Conservation (phyloP, 2,329 filamentous ascomycete genomes). For the Fusarium virguliforme region DNA sequence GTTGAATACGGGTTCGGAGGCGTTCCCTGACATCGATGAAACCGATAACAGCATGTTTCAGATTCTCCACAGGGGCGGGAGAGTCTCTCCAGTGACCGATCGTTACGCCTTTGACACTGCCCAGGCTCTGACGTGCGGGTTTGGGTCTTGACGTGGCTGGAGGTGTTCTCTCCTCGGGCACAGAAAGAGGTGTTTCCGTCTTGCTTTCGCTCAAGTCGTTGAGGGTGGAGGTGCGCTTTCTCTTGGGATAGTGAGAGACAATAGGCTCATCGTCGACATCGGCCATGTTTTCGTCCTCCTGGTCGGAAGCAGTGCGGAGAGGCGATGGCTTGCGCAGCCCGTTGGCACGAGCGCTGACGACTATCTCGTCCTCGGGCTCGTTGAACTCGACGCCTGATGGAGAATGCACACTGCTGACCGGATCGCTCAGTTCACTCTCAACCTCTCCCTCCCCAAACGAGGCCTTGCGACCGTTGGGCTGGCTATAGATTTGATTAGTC, state of each 20-base stretch:
- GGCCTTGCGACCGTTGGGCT: conserved; percentile 51
- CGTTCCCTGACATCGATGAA: conserved; percentile 75
- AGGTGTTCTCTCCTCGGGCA: conserved; percentile 53
- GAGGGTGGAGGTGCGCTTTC: conserved; percentile 69
- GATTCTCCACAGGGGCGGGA: conserved; percentile 62
- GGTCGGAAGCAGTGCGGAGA: conserved; percentile 52
- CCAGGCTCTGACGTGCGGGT: conserved; percentile 50
- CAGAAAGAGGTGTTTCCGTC: conserved; percentile 58
- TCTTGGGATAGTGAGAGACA: conserved; percentile 66
- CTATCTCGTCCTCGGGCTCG: conserved; percentile 68
- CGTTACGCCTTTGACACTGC: conserved; percentile 63
- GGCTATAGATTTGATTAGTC: conserved; percentile 51
- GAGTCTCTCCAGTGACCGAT: conserved; percentile 76
- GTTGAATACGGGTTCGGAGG: conserved; percentile 72
- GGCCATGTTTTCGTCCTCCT: conserved; percentile 63
- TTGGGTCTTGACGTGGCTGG: conserved; percentile 49
- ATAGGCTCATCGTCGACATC: conserved; percentile 60
- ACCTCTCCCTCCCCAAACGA: conserved; percentile 59
- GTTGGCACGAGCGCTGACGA: conserved; percentile 65
- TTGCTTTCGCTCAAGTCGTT: conserved; percentile 66
- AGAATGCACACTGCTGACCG: conserved; percentile 55
- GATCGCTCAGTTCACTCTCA: conserved; percentile 63
- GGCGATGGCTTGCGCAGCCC: conserved; percentile 57
- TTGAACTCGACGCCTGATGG: conserved; percentile 59
- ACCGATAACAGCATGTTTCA: conserved; percentile 73